Conservation (phyloP, 805 yeast species). For the Metschnikowia rubicola region DNA sequence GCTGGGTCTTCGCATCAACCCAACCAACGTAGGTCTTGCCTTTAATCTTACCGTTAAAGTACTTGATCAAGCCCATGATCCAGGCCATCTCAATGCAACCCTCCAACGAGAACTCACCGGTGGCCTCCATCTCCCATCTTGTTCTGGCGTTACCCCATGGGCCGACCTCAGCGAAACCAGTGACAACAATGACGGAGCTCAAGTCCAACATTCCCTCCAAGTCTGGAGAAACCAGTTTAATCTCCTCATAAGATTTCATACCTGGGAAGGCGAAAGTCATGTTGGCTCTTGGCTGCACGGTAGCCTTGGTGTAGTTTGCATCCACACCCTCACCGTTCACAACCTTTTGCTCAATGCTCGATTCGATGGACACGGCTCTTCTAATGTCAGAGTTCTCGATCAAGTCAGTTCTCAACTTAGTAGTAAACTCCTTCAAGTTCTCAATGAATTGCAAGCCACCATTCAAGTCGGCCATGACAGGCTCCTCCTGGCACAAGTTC, state of each 20-base stretch:
- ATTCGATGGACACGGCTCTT: constrained; percentile 92
- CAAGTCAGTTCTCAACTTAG: constrained; percentile 71
- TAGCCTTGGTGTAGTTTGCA: constrained; percentile 72
- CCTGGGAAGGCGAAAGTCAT: constrained; percentile 91
- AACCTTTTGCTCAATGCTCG: constrained; percentile 80
- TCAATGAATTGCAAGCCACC: constrained; percentile 97
- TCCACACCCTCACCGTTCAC: constrained; percentile 88
- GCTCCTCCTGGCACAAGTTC: constrained; percentile 84
- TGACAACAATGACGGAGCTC: constrained; percentile 88
- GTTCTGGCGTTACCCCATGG: constrained; percentile 99
- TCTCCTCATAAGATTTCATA: constrained; percentile 70
- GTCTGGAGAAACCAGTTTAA: constrained; percentile 66
- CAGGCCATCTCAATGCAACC: constrained; percentile 99
- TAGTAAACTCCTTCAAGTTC: constrained; percentile 84
- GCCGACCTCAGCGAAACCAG: constrained; percentile 98
- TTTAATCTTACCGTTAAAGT: constrained; percentile 87
- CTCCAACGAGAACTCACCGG: constrained; percentile 91
- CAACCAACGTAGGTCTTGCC: constrained; percentile 93
- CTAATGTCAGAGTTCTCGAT: constrained; percentile 85
- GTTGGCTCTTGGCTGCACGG: constrained; percentile 90
- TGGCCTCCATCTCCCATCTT: constrained; percentile 99
- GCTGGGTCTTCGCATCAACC: constrained; percentile 91
- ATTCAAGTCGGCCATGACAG: constrained; percentile 96
- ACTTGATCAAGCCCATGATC: constrained; percentile 97
- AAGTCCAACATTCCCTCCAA: constrained; percentile 89